A percentile compares a stretch with the other conserved stretches of the same genome.
These are phyloP conservation scores for Biancaea sappan DNA, from an alignment of 306 rosid genomes.

Conservation along the genomic window DNA sequence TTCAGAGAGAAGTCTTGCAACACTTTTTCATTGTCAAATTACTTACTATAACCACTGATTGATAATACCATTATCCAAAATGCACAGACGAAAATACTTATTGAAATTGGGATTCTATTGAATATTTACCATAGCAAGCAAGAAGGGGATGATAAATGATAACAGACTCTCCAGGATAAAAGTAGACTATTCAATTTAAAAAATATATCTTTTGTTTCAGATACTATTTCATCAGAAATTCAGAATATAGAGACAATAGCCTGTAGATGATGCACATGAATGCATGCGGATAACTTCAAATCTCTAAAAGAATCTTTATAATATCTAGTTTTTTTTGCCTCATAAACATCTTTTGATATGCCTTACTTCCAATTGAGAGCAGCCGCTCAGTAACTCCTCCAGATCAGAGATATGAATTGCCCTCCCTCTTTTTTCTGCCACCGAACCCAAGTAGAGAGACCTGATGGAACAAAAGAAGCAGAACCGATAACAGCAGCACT, in stretches of 20 bases:
- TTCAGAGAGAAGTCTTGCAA: background rate
- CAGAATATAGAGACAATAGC: background rate
- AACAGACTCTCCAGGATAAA: constrained; percentile 3
- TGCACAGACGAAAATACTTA: background rate
- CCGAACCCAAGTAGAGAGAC: constrained; percentile 90
- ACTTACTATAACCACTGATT: background rate
- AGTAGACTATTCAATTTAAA: constrained; percentile 3
- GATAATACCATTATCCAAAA: background rate
- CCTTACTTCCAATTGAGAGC: constrained; percentile 89
- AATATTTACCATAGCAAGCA: constrained; percentile 12
- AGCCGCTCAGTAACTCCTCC: constrained; percentile 84
- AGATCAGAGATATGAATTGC: constrained; percentile 78
- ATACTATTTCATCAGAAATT: background rate
- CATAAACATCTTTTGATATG: constrained; percentile 17
- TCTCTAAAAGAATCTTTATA: background rate
- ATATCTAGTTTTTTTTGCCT: background rate
- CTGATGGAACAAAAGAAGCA: constrained; percentile 51
- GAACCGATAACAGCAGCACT: constrained; percentile 38
- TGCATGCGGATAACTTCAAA: background rate
- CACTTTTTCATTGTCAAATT: background rate
- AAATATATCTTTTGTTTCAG: background rate
- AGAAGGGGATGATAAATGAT: background rate
- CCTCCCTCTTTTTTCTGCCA: constrained; percentile 82
- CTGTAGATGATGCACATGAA: constrained; percentile 13
- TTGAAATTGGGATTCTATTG: background rate